Percentiles rank a stretch among this genome's conserved stretches.
Evolutionary conservation across 2,329 filamentous ascomycete genomes (phyloP).

Genomic region (Cadophora sp.): DNA sequence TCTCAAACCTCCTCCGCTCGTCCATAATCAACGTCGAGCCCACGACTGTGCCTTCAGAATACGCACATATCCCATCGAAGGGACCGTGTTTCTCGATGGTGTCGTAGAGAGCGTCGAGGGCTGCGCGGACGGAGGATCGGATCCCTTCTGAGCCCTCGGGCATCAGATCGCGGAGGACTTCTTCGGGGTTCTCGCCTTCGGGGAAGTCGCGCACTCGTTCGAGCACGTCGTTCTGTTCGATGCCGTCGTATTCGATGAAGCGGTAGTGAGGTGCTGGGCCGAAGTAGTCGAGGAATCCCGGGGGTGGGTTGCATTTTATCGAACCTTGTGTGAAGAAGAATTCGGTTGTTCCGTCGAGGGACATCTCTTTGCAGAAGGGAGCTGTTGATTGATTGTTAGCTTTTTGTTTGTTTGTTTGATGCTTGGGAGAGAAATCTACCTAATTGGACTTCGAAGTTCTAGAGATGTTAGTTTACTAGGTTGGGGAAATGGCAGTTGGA

Average conservation of each 20-base stretch:
- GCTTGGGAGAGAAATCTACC: constrained; percentile 44
- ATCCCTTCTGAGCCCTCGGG: constrained; percentile 27
- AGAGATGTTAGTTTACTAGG: constrained; percentile 25
- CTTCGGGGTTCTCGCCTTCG: constrained; percentile 37
- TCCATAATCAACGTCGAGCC: constrained; percentile 60
- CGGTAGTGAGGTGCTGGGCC: constrained; percentile 46
- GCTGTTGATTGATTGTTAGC: constrained; percentile 42
- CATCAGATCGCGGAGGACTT: constrained; percentile 36
- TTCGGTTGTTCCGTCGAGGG: constrained; percentile 50
- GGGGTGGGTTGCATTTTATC: constrained; percentile 54
- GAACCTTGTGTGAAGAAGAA: constrained; percentile 61
- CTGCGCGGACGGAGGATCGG: constrained; percentile 35
- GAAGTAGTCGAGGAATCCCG: constrained; percentile 60
- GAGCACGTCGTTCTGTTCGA: constrained; percentile 34
- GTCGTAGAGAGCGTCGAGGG: constrained; percentile 47
- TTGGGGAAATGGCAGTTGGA: background rate
- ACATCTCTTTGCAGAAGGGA: constrained; percentile 55
- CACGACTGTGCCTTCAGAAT: constrained; percentile 63
- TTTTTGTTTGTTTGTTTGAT: background rate
- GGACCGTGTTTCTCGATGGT: constrained; percentile 53
- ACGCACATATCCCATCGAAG: constrained; percentile 62
- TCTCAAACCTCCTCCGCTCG: constrained; percentile 51
- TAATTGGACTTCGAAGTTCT: constrained; percentile 64
- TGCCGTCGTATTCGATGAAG: constrained; percentile 58
- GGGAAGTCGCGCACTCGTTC: constrained; percentile 39